phyloP scores from a whole-genome alignment of 208 protist genomes.

The Trypanosoma brucei region DNA sequence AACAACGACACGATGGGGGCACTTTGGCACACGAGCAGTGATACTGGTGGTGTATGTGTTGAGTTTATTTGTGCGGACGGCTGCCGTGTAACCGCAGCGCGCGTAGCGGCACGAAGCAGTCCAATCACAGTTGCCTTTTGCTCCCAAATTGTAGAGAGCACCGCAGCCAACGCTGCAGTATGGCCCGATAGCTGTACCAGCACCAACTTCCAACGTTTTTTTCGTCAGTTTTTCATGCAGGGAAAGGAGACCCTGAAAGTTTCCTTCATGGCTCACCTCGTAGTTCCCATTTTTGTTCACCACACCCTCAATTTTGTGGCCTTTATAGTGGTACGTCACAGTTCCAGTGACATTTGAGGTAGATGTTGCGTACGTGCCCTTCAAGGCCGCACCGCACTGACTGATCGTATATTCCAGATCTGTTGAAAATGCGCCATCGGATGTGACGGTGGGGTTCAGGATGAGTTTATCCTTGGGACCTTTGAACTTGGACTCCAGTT shows the following conservation, averaged over 20 bases:
- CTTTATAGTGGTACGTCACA: slow-evolving; percentile 32
- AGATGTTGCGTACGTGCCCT: slow-evolving; percentile 46
- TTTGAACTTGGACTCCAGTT: slow-evolving; percentile 80
- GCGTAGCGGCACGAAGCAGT: slow-evolving; percentile 52
- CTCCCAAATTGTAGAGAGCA: slow-evolving; percentile 41
- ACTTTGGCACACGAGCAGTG: slow-evolving; percentile 26
- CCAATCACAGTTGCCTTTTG: slow-evolving; percentile 57
- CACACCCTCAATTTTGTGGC: slow-evolving; percentile 55
- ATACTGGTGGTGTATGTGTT: slow-evolving; percentile 44
- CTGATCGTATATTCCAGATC: slow-evolving; percentile 56
- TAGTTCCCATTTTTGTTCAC: slow-evolving; percentile 20
- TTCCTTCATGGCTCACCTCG: slow-evolving; percentile 42
- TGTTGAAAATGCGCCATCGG: slow-evolving; percentile 30
- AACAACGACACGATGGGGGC: slow-evolving; percentile 7
- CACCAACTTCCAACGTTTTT: slow-evolving; percentile 48
- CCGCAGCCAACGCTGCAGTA: slow-evolving; percentile 61
- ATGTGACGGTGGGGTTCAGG: slow-evolving; percentile 51
- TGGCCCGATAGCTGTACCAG: slow-evolving; percentile 46
- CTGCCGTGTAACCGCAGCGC: slow-evolving; percentile 30
- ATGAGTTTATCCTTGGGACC: slow-evolving; percentile 47
- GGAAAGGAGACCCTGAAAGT: slow-evolving; percentile 34
- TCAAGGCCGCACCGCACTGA: slow-evolving; percentile 36
- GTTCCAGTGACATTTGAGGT: slow-evolving; percentile 30
- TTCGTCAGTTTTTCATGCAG: slow-evolving; percentile 69
- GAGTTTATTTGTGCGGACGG: slow-evolving; percentile 49